Base-by-base conservation (phyloP, 148 eudicot species). In the Dianthus caryophyllus region DNA sequence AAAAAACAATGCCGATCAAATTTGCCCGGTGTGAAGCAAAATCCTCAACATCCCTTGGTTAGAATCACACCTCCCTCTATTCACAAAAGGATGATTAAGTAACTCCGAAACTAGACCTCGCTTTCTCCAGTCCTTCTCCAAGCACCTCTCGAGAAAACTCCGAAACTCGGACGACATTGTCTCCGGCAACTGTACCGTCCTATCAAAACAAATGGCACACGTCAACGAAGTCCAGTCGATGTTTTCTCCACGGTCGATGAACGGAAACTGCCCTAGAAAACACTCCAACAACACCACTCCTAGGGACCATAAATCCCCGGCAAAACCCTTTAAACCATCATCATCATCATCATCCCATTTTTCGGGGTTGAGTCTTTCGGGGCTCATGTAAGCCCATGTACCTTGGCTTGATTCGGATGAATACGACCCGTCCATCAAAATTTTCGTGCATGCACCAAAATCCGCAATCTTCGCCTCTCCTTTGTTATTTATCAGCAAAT, bases 31-130 rank as follows among this genome's bases (percentile, higher is more conserved):
- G 17, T 30, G 57, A 12, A 51, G 26, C 18, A 52, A 12, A 33
- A 13, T 17, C 41, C n/a, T 36, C 21, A 61, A 61, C 47, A 18
- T 36, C 56, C 14, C 46, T 66, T 31, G 46, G 9, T 22, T 33
- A 22, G 43, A 52, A 33, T 52, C 41, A n/a, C 22, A 16, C 15
- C 9, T 21, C 22, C 17, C 46, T 20, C 15, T 36, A 20, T 50
- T 25, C 11, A 51, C 47, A 51, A 21, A 50, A 27, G 31, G 39
- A 66, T 24, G 70, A 51, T 39, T 7, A 50, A 66, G 48, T 52
- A 67, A 61, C 16, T 53, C 46, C 20, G 61, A 67, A 39, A 67
- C 36, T 54, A 56, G 24, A 25, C 69, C 69, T 31, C 17, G 48
- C 17, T 31, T 33, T 36, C n/a, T 66, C 69, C 69, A 20, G 1